A percentile compares a stretch with the other conserved stretches of the same genome.
phyloP scores from a whole-genome alignment of 2,329 filamentous ascomycete species.

The Trichoderma koningiopsis region DNA sequence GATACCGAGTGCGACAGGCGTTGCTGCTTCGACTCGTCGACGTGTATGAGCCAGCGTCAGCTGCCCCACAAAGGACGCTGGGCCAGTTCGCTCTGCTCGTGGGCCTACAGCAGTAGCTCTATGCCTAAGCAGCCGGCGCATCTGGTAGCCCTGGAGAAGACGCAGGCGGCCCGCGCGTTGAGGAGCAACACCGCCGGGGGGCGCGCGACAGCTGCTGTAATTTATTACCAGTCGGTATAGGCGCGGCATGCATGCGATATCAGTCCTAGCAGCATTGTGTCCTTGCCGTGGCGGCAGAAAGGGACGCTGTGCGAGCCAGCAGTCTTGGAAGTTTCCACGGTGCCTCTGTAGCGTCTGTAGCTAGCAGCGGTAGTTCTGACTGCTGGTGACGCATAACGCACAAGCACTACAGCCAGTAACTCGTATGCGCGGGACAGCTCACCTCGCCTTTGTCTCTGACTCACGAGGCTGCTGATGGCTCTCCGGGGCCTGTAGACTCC shows the following conservation, averaged over 20 bases:
- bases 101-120: background rate
- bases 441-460: background rate
- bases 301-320: background rate
- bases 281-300: background rate
- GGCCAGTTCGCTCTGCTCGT: background rate
- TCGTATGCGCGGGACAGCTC: background rate
- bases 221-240: background rate
- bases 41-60: constrained; percentile 13
- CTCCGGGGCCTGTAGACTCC: background rate
- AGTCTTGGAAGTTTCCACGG: background rate
- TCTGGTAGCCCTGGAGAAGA: background rate
- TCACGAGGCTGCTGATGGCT: background rate
- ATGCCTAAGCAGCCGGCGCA: background rate
- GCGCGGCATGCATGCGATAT: background rate
- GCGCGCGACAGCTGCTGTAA: background rate
- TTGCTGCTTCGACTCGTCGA: constrained; percentile 7
- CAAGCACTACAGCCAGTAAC: background rate
- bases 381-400: background rate
- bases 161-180: background rate
- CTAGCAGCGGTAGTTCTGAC: background rate
- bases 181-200: background rate
- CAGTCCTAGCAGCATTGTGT: background rate
- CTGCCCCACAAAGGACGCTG: background rate
- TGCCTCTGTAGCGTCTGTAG: background rate
- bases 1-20: constrained; percentile 7